Evolutionary conservation across 352 stramenopile genomes (phyloP), one percentile per base, ranked within the genome.

Genomic region (Globisporangium iwayamae): DNA sequence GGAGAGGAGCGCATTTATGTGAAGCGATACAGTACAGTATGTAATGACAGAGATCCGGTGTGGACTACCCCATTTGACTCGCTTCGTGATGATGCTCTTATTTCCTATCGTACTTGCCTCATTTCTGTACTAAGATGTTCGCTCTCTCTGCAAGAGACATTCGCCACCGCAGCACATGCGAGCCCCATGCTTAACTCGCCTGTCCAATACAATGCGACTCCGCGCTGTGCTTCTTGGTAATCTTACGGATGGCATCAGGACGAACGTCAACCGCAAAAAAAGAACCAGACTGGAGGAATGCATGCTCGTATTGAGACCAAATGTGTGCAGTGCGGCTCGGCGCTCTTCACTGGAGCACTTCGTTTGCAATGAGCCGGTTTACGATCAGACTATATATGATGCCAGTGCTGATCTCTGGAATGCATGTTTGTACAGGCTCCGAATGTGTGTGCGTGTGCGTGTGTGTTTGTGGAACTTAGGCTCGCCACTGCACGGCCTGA

Each of bases 401-500:
- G 22, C 34, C 34, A 39, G 34, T 11, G 34, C 34, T 39, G 11
- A 39, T 39, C 34, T 39, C 34, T 10, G 1, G 11, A 46, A 46
- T 46, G 11, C 11, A 14, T 46, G 39, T 20, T 4, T 46, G 39
- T 46, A 46, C 18, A 14, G 22, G 4, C 56, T 13, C 14, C 13
- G 41, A 51, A 4, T 52, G 25, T 2, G 25, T 28, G 25, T 28
- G 25, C 25, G 25, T 28, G 25, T 28, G 25, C 25, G 25, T 28
- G 25, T 28, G 25, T 28, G 25, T 28, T 28, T 28, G 13, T 45
- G 14, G 25, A 1, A 10, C 36, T 65, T 62, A 90, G 28, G 80
- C 75, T 25, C 76, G 56, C 82, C 82, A 90, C 68, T 91, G 82
- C 70, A 90, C 82, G 2, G 63, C 69, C 9, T 75, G 65, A 30